A percentile compares a stretch with the other conserved stretches of the same genome.
Evolutionary conservation across 1,284 basidiomycete genomes (phyloP).

Genomic region (Melampsora occidentalis): DNA sequence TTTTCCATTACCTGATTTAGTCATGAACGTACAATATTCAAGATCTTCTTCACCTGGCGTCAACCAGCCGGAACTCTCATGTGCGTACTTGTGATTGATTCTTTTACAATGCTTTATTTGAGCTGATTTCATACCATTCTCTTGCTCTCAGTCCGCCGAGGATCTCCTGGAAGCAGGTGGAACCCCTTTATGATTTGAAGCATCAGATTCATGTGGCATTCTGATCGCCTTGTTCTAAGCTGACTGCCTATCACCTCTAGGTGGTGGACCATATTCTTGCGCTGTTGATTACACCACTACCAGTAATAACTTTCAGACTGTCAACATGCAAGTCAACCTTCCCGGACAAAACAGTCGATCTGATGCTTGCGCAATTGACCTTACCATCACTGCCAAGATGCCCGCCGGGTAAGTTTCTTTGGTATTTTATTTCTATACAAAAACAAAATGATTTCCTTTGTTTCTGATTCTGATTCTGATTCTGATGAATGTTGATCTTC

Average conservation of each 20-base stretch:
- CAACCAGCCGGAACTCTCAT: too few relatives aligned
- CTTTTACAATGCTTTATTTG: too few relatives aligned
- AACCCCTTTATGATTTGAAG: too few relatives aligned
- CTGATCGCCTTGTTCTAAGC: not conserved
- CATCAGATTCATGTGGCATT: not conserved
- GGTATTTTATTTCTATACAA: too few relatives aligned
- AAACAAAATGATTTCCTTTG: too few relatives aligned
- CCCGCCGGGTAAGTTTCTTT: too few relatives aligned
- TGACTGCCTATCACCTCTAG: not conserved
- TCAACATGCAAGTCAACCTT: constrained; percentile 13
- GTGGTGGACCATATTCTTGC: constrained; percentile 30
- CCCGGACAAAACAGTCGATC: not conserved
- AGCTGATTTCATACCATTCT: not conserved
- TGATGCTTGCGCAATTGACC: constrained; percentile 5
- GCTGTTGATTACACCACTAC: constrained; percentile 17
- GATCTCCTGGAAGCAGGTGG: not conserved
- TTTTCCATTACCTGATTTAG: too few relatives aligned
- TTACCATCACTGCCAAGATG: constrained; percentile 21
- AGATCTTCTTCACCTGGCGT: too few relatives aligned
- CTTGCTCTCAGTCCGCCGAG: not conserved
- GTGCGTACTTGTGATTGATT: too few relatives aligned
- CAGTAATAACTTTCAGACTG: constrained; percentile 14
- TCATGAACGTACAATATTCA: too few relatives aligned
- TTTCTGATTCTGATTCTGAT: too few relatives aligned
- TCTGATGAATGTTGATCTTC: too few relatives aligned